Evolutionary conservation across 345 rosid genomes (phyloP), one percentile per base, ranked within the genome.

Genomic region (Corchorus capsularis): DNA sequence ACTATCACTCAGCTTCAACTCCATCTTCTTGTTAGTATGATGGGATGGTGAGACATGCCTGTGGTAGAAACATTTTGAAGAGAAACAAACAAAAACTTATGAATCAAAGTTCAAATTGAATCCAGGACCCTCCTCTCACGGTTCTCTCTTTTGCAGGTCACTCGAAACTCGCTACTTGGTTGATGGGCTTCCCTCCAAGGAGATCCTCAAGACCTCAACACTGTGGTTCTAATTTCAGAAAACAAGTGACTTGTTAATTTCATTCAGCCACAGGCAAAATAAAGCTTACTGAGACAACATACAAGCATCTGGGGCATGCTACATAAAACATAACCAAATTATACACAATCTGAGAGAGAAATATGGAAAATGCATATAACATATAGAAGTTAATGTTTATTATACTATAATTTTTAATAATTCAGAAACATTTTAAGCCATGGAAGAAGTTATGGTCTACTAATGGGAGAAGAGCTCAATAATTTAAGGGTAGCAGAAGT

Each of bases 1-100:
- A 27, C 27, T 27, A 82, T 75, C 79, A 19, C 72, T 75, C 67
- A 63, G 57, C 49, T 78, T 57, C 73, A 35, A 46, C 74, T 57
- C 57, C 70, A 65, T 83, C 61, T 79, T 63, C 61, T 81, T 54
- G 75, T 77, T 60, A 55, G 77, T 72, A 68, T 50, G 60, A 77
- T 69, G 78, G 79, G 79, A 59, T 62, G 75, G 77, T 69, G 71
- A 57, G 59, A 79, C 73, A 72, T 76, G 63, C 32, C 53, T 20
- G 54, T 61, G 37, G 68, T 43, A 22, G 61, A 66, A 45, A 47
- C 9, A 75, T 20, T 35, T 76, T 19, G 0, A 13, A 22, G 4
- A 6, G 47, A 7, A 12, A 63, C 66, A 73, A 27, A 71, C 32
- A n/a, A 20, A 35, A 15, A 35, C 9, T 2, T 4, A 46, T 68